Conservation (phyloP, 2,329 filamentous ascomycete species). For the Hymenoscyphus linearis region DNA sequence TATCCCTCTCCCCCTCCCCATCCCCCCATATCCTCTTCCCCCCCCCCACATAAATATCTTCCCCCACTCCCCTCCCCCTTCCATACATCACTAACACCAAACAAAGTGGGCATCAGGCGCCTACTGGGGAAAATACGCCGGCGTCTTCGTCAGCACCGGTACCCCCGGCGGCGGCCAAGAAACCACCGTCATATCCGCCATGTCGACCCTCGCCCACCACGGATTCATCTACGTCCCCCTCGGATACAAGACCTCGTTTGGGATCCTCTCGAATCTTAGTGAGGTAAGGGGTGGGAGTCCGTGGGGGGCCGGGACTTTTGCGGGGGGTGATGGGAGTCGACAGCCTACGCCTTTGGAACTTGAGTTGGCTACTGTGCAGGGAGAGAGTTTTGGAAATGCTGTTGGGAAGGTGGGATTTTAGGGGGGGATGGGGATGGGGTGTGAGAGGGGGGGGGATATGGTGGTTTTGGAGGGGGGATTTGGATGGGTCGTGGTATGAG, state of each 20-base stretch:
- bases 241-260: constrained; percentile 80
- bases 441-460: no score
- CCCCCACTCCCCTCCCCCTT: not conserved
- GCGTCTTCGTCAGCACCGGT: constrained; percentile 85
- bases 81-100: not conserved
- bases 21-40: not conserved
- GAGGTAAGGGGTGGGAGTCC: constrained; percentile 83
- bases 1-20: not conserved
- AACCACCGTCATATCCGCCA: constrained; percentile 70
- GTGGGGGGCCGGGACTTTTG: constrained; percentile 93
- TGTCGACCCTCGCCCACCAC: constrained; percentile 88
- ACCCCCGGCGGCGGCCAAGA: constrained; percentile 88
- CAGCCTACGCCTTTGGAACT: constrained; percentile 73
- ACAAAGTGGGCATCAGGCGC: constrained; percentile 63
- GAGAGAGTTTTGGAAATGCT: constrained; percentile 74
- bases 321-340: constrained; percentile 72
- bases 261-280: constrained; percentile 59
- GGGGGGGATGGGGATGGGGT: no score
- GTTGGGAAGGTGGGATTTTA: constrained; percentile 65
- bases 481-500: no score
- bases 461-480: no score
- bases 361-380: constrained; percentile 74
- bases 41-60: not conserved
- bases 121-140: constrained; percentile 83
- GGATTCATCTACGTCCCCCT: constrained; percentile 95